Conservation (phyloP, 2,329 filamentous ascomycete genomes). For the Colletotrichum liriopes region DNA sequence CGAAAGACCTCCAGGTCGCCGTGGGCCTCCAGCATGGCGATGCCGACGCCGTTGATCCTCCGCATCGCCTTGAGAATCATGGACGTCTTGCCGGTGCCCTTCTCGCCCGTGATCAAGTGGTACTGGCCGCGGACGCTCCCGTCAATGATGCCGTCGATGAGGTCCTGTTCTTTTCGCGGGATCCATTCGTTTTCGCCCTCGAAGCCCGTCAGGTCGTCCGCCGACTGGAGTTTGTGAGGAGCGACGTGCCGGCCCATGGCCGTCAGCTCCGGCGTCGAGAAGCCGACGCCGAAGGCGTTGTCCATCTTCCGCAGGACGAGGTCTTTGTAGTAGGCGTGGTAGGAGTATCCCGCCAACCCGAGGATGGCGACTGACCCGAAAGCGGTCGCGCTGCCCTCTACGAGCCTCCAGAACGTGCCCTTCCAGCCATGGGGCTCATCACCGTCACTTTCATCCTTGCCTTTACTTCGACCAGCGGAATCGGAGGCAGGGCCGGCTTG, state of each 20-base stretch:
- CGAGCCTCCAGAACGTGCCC: slow-evolving; percentile 45
- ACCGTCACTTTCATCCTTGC: background rate
- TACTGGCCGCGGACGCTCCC: slow-evolving; percentile 74
- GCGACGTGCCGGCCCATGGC: slow-evolving; percentile 58
- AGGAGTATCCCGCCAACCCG: slow-evolving; percentile 53
- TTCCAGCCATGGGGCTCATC: slow-evolving; percentile 14
- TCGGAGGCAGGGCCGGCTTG: background rate
- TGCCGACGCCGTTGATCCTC: slow-evolving; percentile 76
- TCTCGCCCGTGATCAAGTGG: slow-evolving; percentile 78
- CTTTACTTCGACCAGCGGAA: background rate
- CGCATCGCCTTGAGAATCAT: slow-evolving; percentile 81
- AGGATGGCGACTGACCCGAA: slow-evolving; percentile 49
- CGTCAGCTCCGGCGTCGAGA: slow-evolving; percentile 75
- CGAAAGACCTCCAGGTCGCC: slow-evolving; percentile 80
- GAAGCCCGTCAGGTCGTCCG: slow-evolving; percentile 44
- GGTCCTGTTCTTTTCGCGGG: slow-evolving; percentile 72
- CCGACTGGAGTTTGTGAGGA: slow-evolving; percentile 44
- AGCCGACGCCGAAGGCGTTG: slow-evolving; percentile 78
- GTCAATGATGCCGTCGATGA: slow-evolving; percentile 74
- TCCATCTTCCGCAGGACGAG: slow-evolving; percentile 81
- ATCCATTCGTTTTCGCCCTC: slow-evolving; percentile 63
- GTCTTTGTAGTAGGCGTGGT: slow-evolving; percentile 71
- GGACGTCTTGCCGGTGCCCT: slow-evolving; percentile 80
- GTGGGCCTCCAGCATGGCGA: slow-evolving; percentile 80
- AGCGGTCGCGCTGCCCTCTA: slow-evolving; percentile 50